Conservation (phyloP, 2,329 filamentous ascomycete genomes). For the Davidsoniella eucalypti region DNA sequence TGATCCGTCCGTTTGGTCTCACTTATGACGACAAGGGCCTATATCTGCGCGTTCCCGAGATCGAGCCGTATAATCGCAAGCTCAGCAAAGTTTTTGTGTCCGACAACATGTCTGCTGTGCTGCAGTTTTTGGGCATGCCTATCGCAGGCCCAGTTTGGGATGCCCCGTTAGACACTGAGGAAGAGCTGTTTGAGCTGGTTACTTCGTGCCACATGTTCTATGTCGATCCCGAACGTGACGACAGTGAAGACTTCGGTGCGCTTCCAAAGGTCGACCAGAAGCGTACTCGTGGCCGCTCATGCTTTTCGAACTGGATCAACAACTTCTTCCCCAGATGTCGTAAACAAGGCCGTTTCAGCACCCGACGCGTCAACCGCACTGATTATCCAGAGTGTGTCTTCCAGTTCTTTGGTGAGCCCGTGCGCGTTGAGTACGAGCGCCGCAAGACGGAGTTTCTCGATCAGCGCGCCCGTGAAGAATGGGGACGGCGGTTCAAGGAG, state of each 20-base stretch:
- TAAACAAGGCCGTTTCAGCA: conserved; percentile 21
- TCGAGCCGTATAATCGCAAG: conserved; percentile 42
- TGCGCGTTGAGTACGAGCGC: conserved; percentile 24
- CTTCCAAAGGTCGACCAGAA: conserved; percentile 39
- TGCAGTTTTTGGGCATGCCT: conserved; percentile 48
- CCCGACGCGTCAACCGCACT: conserved; percentile 14
- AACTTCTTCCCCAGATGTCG: conserved; percentile 43
- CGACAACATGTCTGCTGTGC: conserved; percentile 33
- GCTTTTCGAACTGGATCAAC: conserved; percentile 44
- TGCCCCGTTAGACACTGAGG: conserved; percentile 29
- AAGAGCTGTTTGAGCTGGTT: not conserved
- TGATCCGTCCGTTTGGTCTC: conserved; percentile 48
- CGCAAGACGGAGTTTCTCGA: conserved; percentile 26
- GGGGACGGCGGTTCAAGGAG: conserved; percentile 28
- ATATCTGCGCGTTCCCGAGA: conserved; percentile 48
- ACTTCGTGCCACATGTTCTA: conserved; percentile 16
- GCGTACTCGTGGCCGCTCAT: conserved; percentile 35
- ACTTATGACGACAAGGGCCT: conserved; percentile 47
- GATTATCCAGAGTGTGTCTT: not conserved
- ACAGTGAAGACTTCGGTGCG: conserved; percentile 19
- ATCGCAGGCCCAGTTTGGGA: conserved; percentile 28
- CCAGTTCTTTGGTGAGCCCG: not conserved
- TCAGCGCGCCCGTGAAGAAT: conserved; percentile 25
- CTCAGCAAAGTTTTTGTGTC: conserved; percentile 44
- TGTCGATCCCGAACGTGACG: conserved; percentile 3